These are phyloP conservation scores for Pichia heedii DNA, from an alignment of 805 yeast genomes.

Conservation along the genomic window DNA sequence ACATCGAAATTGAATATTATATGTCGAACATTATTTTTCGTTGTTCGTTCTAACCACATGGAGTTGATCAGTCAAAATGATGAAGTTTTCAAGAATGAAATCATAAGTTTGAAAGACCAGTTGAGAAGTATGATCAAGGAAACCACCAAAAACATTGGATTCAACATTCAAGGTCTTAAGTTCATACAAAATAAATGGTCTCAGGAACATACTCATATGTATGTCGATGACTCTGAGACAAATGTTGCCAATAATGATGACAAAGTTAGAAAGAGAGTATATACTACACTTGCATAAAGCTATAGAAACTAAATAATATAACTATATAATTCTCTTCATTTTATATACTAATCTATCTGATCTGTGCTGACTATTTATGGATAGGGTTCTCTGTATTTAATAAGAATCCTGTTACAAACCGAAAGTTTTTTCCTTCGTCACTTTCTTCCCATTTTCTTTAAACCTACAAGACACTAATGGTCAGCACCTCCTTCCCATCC, in stretches of 20 bases:
- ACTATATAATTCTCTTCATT: background rate
- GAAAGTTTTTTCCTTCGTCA: too few species aligned
- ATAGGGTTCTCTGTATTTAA: too few species aligned
- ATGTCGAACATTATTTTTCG: slow-evolving; percentile 67
- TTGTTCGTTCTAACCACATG: slow-evolving; percentile 62
- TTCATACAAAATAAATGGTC: slow-evolving; percentile 74
- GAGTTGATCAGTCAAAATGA: slow-evolving; percentile 70
- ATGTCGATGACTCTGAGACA: slow-evolving; percentile 52
- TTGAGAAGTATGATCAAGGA: slow-evolving; percentile 47
- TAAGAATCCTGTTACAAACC: too few species aligned
- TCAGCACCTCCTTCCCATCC: too few species aligned
- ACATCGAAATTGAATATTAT: slow-evolving; percentile 48
- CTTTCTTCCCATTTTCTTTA: too few species aligned
- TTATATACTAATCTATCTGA: too few species aligned
- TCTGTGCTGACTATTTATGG: too few species aligned
- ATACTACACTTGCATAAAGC: slow-evolving; percentile 26
- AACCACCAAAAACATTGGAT: slow-evolving; percentile 60
- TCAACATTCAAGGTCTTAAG: slow-evolving; percentile 74
- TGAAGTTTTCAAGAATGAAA: slow-evolving; percentile 50
- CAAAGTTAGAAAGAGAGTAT: slow-evolving; percentile 62
- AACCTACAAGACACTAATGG: too few species aligned
- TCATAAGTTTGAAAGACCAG: slow-evolving; percentile 52
- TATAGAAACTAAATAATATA: background rate
- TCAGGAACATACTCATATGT: slow-evolving; percentile 62
- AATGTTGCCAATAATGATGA: slow-evolving; percentile 22